A percentile compares a stretch with the other conserved stretches of the same genome.
These are phyloP conservation scores for Boletus rubescentipes DNA, from an alignment of 768 basidiomycete species.

Conservation along the genomic window DNA sequence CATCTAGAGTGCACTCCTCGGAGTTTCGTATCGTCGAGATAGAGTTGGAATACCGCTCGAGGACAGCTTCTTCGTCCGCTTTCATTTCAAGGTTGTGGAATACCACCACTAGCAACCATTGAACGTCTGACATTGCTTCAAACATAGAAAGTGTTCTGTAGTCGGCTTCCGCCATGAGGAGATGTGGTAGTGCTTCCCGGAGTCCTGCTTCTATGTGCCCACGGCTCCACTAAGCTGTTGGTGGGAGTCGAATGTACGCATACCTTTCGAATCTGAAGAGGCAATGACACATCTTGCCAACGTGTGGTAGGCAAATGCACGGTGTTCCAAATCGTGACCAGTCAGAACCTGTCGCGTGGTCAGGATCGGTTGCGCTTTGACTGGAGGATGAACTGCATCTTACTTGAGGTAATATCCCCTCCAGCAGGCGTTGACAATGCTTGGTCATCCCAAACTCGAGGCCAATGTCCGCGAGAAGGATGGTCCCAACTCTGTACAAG, in stretches of 20 bases:
- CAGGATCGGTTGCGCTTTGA: neutral
- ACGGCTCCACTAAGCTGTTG: constrained; percentile 14
- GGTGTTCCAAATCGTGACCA: constrained; percentile 73
- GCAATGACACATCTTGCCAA: constrained; percentile 75
- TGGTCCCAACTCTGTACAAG: constrained; percentile 65
- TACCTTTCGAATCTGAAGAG: constrained; percentile 48
- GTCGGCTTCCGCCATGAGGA: constrained; percentile 65
- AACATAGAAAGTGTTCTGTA: constrained; percentile 59
- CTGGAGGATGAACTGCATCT: constrained; percentile 11
- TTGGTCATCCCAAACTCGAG: constrained; percentile 76
- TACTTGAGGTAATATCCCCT: constrained; percentile 84
- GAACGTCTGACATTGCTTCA: constrained; percentile 61
- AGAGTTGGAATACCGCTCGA: constrained; percentile 48
- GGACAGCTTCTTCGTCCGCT: constrained; percentile 53
- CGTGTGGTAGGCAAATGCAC: constrained; percentile 72
- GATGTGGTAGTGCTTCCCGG: constrained; percentile 57
- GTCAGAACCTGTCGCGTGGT: constrained; percentile 53
- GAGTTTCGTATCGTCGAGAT: constrained; percentile 40
- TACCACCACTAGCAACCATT: constrained; percentile 67
- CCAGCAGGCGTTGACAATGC: constrained; percentile 60
- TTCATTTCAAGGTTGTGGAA: constrained; percentile 67
- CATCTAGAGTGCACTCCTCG: constrained; percentile 47
- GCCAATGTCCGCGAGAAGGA: constrained; percentile 75
- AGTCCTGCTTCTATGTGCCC: constrained; percentile 36
- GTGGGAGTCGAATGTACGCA: constrained; percentile 12